A percentile compares a stretch with the other conserved stretches of the same genome.
Conservation (phyloP, 2,329 filamentous ascomycete species). For the Ceratocystis destructans region DNA sequence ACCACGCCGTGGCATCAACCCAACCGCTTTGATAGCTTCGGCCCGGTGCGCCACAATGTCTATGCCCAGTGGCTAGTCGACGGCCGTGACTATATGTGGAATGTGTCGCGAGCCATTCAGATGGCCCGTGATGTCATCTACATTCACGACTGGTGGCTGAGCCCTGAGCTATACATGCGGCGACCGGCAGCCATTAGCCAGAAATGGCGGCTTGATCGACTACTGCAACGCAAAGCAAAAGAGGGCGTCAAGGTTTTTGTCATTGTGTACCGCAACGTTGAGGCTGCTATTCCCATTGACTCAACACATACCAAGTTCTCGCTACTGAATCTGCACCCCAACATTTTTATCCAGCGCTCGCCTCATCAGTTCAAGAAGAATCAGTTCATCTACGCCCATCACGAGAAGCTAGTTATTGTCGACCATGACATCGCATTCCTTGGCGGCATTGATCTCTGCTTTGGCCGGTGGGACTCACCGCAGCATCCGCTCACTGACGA, state of each 20-base stretch:
- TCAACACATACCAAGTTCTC: slow-evolving; percentile 98
- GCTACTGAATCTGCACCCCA: slow-evolving; percentile 84
- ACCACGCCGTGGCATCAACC: slow-evolving; percentile 70
- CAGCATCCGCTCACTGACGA: slow-evolving; percentile 85
- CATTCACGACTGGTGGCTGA: slow-evolving; percentile 99
- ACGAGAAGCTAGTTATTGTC: slow-evolving; percentile 94
- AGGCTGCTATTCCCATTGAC: slow-evolving; percentile 92
- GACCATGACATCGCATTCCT: slow-evolving; percentile 94
- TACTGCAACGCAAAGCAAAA: slow-evolving; percentile 83
- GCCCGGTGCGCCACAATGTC: slow-evolving; percentile 71
- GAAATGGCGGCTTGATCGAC: slow-evolving; percentile 88
- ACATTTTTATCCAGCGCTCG: slow-evolving; percentile 89
- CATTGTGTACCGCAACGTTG: slow-evolving; percentile 95
- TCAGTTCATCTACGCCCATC: slow-evolving; percentile 98
- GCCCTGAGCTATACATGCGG: slow-evolving; percentile 88
- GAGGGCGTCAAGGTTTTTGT: slow-evolving; percentile 97
- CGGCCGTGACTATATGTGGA: slow-evolving; percentile 98
- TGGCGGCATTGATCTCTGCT: slow-evolving; percentile 90
- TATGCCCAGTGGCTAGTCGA: slow-evolving; percentile 96
- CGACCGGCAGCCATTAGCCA: slow-evolving; percentile 90
- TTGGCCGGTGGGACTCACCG: slow-evolving; percentile 93
- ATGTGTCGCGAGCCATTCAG: slow-evolving; percentile 88
- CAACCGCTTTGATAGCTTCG: slow-evolving; percentile 87
- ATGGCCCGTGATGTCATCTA: slow-evolving; percentile 97
- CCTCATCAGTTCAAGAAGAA: slow-evolving; percentile 98